Percentiles rank a stretch among this genome's conserved stretches.
Conservation (phyloP, 2,329 filamentous ascomycete species). For the Zymoseptoria pseudotritici region DNA sequence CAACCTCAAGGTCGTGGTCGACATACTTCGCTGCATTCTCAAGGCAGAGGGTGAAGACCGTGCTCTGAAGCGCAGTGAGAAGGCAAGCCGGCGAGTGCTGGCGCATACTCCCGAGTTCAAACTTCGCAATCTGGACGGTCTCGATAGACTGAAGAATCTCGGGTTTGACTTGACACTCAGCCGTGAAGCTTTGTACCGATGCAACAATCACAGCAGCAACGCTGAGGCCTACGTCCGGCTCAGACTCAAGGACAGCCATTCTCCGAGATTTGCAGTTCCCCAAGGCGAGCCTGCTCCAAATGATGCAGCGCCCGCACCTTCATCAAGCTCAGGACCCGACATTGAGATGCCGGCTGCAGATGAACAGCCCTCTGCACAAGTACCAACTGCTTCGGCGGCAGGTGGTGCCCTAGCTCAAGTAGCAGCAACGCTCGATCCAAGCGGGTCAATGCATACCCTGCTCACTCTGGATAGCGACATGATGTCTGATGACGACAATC, state of each 20-base stretch:
- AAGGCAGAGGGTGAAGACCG: slow-evolving; percentile 67
- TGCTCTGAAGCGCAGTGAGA: slow-evolving; percentile 57
- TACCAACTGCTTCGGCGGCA: not conserved
- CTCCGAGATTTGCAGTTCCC: slow-evolving; percentile 26
- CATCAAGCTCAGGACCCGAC: slow-evolving; percentile 5
- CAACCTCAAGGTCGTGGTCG: slow-evolving; percentile 71
- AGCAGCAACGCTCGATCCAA: not conserved
- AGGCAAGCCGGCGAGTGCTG: slow-evolving; percentile 42
- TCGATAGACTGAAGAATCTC: slow-evolving; percentile 38
- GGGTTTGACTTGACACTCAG: slow-evolving; percentile 56
- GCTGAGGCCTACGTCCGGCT: slow-evolving; percentile 68
- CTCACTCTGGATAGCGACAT: slow-evolving; percentile 9
- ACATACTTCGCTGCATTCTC: slow-evolving; percentile 72
- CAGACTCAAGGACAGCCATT: slow-evolving; percentile 16
- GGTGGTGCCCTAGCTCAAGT: not conserved
- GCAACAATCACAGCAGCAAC: slow-evolving; percentile 55
- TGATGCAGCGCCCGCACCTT: not conserved
- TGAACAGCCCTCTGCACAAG: slow-evolving; percentile 1
- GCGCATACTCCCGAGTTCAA: slow-evolving; percentile 46
- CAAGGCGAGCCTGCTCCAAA: slow-evolving; percentile 10
- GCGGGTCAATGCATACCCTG: not conserved
- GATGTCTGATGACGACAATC: slow-evolving; percentile 19
- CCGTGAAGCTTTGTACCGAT: slow-evolving; percentile 74
- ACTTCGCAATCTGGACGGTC: slow-evolving; percentile 39
- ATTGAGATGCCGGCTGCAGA: slow-evolving; percentile 32